Evolutionary conservation across 2,329 filamentous ascomycete genomes (phyloP), one percentile per base, ranked within the genome.

Genomic region (Penicillium polonicum): DNA sequence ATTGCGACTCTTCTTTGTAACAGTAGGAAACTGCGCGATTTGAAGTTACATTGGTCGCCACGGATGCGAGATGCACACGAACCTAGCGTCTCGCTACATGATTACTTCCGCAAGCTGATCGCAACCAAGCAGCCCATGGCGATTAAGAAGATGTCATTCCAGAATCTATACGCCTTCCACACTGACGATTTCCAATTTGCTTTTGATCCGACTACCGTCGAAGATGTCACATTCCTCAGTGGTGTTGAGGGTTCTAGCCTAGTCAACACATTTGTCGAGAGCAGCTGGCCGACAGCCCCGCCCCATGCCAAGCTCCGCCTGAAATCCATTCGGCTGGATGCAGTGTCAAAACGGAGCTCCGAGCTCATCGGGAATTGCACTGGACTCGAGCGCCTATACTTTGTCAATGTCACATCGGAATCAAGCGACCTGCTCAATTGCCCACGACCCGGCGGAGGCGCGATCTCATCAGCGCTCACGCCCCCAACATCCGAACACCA

Each of bases 41-140:
- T 88, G 8, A 81, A 76, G 53, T 60, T 87, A 58, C 84, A 87
- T 65, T 88, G 83, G 79, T 84, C 79, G 29, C 83, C 84, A 4
- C 81, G 85, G 1, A 87, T 88, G 83, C 78, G 84, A 25, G 78
- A 81, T 36, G 77, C 74, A 35, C 82, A 83, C 42, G 85, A 87
- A 65, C 80, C 83, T 6, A 84, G 81, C 46, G 77, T 85, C 25
- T 79, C 76, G 45, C 68, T 86, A 5, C 74, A 79, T 53, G 75
- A 79, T 19, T 82, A 84, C 60, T 87, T 87, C 62, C 82, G 83
- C 21, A 82, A 81, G 51, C 82, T 79, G 59, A 70, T 82, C 23
- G 72, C 79, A 3, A 75, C 78, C 1, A 78, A 78, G 48, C 75
- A 80, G 52, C 72, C 71, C 1, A 63, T 86, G 4, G 68, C 70